phyloP scores from a whole-genome alignment of 441 rosid genomes.

The Monsonia emarginata region DNA sequence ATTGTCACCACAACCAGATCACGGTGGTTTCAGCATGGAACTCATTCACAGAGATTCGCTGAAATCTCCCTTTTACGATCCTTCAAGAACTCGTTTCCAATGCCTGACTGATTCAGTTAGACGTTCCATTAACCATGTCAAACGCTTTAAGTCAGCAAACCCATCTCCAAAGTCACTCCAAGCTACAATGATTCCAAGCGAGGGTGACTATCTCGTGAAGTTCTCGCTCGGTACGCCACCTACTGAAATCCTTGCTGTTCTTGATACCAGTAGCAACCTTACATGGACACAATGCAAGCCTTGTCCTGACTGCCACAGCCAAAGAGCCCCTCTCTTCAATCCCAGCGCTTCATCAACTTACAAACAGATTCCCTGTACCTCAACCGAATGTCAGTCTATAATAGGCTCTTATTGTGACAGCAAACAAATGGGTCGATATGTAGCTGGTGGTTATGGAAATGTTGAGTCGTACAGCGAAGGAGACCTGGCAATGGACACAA shows the following conservation, averaged over 20 bases:
- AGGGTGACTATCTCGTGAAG: slow-evolving; percentile 25
- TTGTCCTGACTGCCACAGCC: slow-evolving; percentile 22
- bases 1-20: background rate
- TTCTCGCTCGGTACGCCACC: slow-evolving; percentile 27
- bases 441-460: slow-evolving; percentile 18
- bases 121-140: slow-evolving; percentile 14
- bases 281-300: slow-evolving; percentile 35
- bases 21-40: slow-evolving; percentile 24
- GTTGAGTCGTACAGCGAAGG: slow-evolving; percentile 13
- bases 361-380: slow-evolving; percentile 14
- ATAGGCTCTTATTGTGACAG: background rate
- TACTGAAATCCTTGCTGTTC: slow-evolving; percentile 12
- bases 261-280: slow-evolving; percentile 32
- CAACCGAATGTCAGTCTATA: slow-evolving; percentile 7
- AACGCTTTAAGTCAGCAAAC: background rate
- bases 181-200: background rate
- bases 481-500: slow-evolving; percentile 21
- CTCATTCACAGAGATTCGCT: slow-evolving; percentile 34
- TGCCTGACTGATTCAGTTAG: slow-evolving; percentile 15
- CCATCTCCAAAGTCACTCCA: background rate
- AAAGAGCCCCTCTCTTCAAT: slow-evolving; percentile 21
- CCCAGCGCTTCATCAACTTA: slow-evolving; percentile 20
- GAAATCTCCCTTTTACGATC: slow-evolving; percentile 23
- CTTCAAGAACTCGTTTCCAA: background rate
- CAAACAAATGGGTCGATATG: slow-evolving; percentile 11